Evolutionary conservation across 495 filamentous ascomycete species (phyloP).

Genomic region (Aspergillus conjunctus): DNA sequence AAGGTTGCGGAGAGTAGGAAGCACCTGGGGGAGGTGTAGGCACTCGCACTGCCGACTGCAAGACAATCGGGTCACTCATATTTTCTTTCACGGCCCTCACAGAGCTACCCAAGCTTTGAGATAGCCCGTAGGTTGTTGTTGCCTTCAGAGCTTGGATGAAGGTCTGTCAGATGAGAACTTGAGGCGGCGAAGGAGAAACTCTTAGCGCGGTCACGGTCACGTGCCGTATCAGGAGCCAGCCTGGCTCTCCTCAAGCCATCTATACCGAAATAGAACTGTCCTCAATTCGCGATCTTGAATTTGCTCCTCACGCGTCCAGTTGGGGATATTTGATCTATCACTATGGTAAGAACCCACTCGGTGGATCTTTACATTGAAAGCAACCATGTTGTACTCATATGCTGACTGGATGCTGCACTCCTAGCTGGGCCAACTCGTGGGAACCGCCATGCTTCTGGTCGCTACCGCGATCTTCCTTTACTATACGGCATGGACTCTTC

Average conservation of each 20-base stretch:
- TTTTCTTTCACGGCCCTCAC: conserved; percentile 16
- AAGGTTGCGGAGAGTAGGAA: conserved; percentile 47
- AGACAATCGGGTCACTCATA: conserved; percentile 53
- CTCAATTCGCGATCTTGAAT: background rate
- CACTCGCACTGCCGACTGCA: conserved; percentile 69
- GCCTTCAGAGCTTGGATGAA: conserved; percentile 20
- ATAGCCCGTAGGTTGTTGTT: conserved; percentile 12
- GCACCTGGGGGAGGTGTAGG: conserved; percentile 64
- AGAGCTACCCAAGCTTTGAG: conserved; percentile 5
- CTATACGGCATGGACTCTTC: conserved; percentile 96
- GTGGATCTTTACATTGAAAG: background rate
- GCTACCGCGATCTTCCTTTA: conserved; percentile 96
- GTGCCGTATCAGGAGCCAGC: conserved; percentile 29
- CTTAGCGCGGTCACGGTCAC: conserved; percentile 35
- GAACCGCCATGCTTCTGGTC: conserved; percentile 95
- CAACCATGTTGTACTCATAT: conserved; percentile 15
- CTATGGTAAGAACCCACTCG: conserved; percentile 28
- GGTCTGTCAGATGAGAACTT: conserved; percentile 14
- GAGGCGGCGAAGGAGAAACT: conserved; percentile 37
- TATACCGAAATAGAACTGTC: conserved; percentile 8
- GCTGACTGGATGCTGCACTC: conserved; percentile 7
- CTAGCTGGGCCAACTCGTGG: conserved; percentile 93
- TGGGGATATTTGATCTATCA: conserved; percentile 20
- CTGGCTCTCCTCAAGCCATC: conserved; percentile 18
- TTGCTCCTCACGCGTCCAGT: conserved; percentile 10